A percentile compares a stretch with the other conserved stretches of the same genome.
Evolutionary conservation across 371 early-diverging fungal genomes (phyloP).

Genomic region (Dinochytrium kinnereticum): DNA sequence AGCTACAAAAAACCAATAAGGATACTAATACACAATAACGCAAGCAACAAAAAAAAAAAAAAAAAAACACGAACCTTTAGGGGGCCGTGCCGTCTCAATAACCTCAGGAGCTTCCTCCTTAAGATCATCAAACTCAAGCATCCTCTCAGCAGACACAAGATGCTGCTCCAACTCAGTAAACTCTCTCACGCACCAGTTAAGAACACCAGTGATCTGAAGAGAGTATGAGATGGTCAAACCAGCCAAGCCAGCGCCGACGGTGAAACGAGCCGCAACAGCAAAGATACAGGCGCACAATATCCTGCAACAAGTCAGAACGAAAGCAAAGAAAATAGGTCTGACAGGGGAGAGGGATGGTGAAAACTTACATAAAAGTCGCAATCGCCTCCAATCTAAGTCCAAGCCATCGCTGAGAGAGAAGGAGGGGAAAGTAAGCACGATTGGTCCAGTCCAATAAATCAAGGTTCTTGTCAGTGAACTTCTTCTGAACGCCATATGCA

Average conservation of each 20-base stretch:
- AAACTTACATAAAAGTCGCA: slow-evolving; percentile 19
- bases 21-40: too few species aligned
- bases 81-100: background rate
- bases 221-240: slow-evolving; percentile 42
- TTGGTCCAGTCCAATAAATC: slow-evolving; percentile 28
- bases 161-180: slow-evolving; percentile 27
- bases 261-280: slow-evolving; percentile 69
- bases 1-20: background rate
- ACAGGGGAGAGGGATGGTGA: background rate
- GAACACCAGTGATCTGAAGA: slow-evolving; percentile 21
- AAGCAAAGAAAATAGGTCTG: background rate
- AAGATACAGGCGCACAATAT: slow-evolving; percentile 23
- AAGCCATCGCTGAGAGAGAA: slow-evolving; percentile 35
- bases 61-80: background rate
- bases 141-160: slow-evolving; percentile 34
- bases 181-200: slow-evolving; percentile 27
- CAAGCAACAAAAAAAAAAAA: background rate
- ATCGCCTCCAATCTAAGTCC: slow-evolving; percentile 34
- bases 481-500: slow-evolving; percentile 43
- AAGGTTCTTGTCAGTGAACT: slow-evolving; percentile 33
- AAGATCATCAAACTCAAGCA: slow-evolving; percentile 18
- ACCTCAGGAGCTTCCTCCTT: slow-evolving; percentile 12
- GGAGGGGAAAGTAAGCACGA: slow-evolving; percentile 28
- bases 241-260: slow-evolving; percentile 53
- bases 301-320: slow-evolving; percentile 44